These are phyloP conservation scores for Boletus barrowsii DNA, from an alignment of 768 basidiomycete species.

Conservation along the genomic window DNA sequence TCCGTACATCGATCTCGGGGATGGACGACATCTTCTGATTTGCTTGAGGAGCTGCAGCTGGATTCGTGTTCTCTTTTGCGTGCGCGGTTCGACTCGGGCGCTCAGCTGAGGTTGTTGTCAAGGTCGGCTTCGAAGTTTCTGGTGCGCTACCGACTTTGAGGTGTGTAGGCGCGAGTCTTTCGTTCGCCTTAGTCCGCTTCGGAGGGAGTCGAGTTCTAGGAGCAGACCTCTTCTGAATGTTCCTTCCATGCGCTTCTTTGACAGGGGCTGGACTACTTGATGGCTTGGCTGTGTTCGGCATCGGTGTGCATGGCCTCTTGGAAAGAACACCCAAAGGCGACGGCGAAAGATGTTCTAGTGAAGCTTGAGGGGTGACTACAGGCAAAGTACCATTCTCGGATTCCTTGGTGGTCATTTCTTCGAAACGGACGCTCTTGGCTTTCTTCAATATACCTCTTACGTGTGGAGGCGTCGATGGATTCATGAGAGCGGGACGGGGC, in stretches of 20 bases:
- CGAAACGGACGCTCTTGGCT: slow-evolving; percentile 39
- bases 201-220: slow-evolving; percentile 14
- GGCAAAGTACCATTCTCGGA: neutral
- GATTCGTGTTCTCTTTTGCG: slow-evolving; percentile 14
- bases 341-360: slow-evolving; percentile 9
- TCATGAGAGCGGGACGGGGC: slow-evolving; percentile 22
- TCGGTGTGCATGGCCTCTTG: slow-evolving; percentile 13
- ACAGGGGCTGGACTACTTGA: neutral
- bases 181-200: slow-evolving; percentile 11
- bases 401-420: slow-evolving; percentile 15
- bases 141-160: neutral
- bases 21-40: slow-evolving; percentile 13
- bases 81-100: slow-evolving; percentile 16
- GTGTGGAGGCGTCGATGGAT: slow-evolving; percentile 26
- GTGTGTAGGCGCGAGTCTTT: slow-evolving; percentile 1
- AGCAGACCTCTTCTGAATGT: slow-evolving; percentile 9
- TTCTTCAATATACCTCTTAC: slow-evolving; percentile 40
- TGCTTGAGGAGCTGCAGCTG: neutral
- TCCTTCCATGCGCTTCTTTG: slow-evolving; percentile 2
- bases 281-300: neutral
- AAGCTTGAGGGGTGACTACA: neutral
- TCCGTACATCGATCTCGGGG: slow-evolving; percentile 19
- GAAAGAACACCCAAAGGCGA: neutral
- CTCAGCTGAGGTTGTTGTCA: slow-evolving; percentile 2
- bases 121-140: slow-evolving; percentile 3